Evolutionary conservation across 2,329 filamentous ascomycete species (phyloP).

Genomic region (Colletotrichum eremochloae): DNA sequence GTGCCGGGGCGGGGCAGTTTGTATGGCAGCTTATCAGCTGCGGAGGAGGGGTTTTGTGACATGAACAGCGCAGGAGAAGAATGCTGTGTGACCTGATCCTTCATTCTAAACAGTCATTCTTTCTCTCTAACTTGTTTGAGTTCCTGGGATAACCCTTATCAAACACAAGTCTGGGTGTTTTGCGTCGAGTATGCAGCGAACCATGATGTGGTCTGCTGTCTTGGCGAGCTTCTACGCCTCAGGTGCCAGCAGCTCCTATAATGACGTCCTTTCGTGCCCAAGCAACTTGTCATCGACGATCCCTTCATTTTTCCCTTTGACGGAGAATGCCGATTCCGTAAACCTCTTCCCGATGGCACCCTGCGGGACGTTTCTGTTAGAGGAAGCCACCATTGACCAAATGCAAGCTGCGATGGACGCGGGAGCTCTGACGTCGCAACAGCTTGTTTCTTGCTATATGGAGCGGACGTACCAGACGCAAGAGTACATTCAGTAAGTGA

Average conservation of each 20-base stretch:
- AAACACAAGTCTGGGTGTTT: no score
- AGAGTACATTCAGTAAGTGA: slow-evolving; percentile 71
- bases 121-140: neutral
- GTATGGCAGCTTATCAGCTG: slow-evolving; percentile 12
- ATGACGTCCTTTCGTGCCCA: neutral
- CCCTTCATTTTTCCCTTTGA: slow-evolving; percentile 52
- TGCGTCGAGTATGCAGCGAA: neutral
- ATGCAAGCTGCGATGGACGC: slow-evolving; percentile 70
- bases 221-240: neutral
- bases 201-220: neutral
- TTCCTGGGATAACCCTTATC: neutral
- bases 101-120: neutral
- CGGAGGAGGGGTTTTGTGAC: neutral
- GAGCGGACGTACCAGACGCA: slow-evolving; percentile 72
- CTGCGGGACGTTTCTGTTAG: slow-evolving; percentile 72
- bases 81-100: neutral
- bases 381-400: slow-evolving; percentile 78
- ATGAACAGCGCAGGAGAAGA: neutral
- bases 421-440: slow-evolving; percentile 68
- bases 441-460: slow-evolving; percentile 74
- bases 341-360: slow-evolving; percentile 71
- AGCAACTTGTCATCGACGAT: neutral
- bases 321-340: slow-evolving; percentile 53
- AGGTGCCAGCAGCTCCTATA: neutral
- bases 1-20: slow-evolving; percentile 14